phyloP scores from a whole-genome alignment of 1,284 basidiomycete genomes.

The Austroboletus niveus region DNA sequence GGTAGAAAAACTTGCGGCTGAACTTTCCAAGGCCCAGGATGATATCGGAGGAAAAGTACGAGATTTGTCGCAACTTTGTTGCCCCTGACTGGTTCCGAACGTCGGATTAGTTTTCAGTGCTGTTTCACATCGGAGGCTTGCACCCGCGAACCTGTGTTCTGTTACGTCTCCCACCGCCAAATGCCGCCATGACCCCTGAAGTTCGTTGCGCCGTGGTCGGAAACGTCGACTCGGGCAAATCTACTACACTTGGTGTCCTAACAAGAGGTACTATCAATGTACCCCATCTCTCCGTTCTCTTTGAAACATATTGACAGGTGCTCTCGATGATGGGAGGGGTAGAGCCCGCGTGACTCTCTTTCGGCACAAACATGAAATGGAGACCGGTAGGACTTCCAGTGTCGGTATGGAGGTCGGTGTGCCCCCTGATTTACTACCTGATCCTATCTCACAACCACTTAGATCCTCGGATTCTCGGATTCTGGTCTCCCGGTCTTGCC shows the following conservation, averaged over 20 bases:
- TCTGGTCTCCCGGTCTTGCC: slow-evolving; percentile 78
- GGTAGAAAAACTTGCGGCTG: slow-evolving; percentile 44
- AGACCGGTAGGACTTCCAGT: slow-evolving; percentile 91
- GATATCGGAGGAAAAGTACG: slow-evolving; percentile 74
- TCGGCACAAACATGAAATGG: slow-evolving; percentile 96
- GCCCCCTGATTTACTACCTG: neutral
- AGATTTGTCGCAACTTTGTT: neutral
- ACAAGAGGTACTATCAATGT: slow-evolving; percentile 55
- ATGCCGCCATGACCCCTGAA: slow-evolving; percentile 75
- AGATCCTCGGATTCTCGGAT: slow-evolving; percentile 86
- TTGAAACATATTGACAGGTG: slow-evolving; percentile 50
- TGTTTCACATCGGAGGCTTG: slow-evolving; percentile 46
- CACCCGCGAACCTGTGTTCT: slow-evolving; percentile 59
- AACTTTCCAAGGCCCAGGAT: slow-evolving; percentile 51
- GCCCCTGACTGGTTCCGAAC: neutral
- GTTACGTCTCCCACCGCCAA: slow-evolving; percentile 69
- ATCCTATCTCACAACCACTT: neutral
- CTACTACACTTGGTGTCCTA: slow-evolving; percentile 87
- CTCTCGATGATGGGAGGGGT: slow-evolving; percentile 93
- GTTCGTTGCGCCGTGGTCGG: slow-evolving; percentile 95
- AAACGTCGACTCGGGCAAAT: slow-evolving; percentile 93
- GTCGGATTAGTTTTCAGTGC: slow-evolving; percentile 47
- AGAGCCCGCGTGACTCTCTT: slow-evolving; percentile 91
- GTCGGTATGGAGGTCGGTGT: slow-evolving; percentile 88
- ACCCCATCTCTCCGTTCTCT: slow-evolving; percentile 7